A percentile compares a stretch with the other conserved stretches of the same genome.
Evolutionary conservation across 2,329 filamentous ascomycete species (phyloP).

Genomic region (Beauveria caledonica): DNA sequence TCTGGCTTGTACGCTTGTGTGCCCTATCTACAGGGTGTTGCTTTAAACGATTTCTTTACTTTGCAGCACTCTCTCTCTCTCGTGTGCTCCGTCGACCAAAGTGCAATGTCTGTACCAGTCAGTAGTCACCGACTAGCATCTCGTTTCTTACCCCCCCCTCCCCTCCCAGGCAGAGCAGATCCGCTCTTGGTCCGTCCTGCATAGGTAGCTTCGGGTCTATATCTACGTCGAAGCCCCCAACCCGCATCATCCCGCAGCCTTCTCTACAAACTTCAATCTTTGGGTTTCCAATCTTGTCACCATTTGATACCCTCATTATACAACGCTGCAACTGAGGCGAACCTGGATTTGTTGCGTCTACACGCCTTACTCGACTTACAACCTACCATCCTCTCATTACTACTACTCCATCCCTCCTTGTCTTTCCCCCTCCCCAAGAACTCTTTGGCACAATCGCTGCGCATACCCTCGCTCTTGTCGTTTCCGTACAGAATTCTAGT

Average conservation of each 20-base stretch:
- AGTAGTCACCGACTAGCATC: constrained; percentile 11
- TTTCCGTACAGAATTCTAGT: background rate
- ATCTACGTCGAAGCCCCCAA: constrained; percentile 11
- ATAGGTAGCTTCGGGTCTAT: constrained; percentile 11
- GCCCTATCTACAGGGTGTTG: constrained; percentile 4
- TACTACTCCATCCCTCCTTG: background rate
- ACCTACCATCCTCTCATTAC: background rate
- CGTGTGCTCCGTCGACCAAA: background rate
- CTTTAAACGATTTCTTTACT: background rate
- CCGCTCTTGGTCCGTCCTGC: constrained; percentile 9
- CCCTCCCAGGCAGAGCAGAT: background rate
- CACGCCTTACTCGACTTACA: background rate
- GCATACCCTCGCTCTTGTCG: background rate
- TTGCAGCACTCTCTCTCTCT: background rate
- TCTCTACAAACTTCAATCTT: background rate
- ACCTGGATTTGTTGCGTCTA: background rate
- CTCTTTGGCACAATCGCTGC: background rate
- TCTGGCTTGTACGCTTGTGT: background rate
- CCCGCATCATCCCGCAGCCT: constrained; percentile 11
- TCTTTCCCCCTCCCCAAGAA: background rate
- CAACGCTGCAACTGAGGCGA: background rate
- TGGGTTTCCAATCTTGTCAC: background rate
- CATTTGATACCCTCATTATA: background rate
- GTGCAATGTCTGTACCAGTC: background rate
- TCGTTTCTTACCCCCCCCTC: background rate